phyloP scores from a whole-genome alignment of 768 basidiomycete species.

The Phylloporus scabripes region DNA sequence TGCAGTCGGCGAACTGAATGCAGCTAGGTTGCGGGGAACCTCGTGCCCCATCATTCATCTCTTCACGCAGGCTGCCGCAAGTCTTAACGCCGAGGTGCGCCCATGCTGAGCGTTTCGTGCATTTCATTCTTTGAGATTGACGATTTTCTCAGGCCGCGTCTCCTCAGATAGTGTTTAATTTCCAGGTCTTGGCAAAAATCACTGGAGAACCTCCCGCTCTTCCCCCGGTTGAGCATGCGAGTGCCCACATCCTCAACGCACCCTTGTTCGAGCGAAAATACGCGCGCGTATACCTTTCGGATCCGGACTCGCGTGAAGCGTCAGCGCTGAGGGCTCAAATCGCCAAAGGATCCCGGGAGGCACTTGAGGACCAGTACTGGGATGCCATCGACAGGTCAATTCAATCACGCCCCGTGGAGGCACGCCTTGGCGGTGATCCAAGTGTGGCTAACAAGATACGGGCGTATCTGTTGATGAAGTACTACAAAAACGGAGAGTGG shows the following conservation, averaged over 20 bases:
- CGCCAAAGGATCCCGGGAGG: conserved; percentile 69
- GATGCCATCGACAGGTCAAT: conserved; percentile 78
- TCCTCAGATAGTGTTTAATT: conserved; percentile 61
- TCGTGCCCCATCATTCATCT: conserved; percentile 75
- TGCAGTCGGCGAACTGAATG: conserved; percentile 72
- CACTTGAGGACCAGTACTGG: conserved; percentile 87
- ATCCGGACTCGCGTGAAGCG: conserved; percentile 61
- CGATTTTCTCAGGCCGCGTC: conserved; percentile 37
- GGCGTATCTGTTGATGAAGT: conserved; percentile 77
- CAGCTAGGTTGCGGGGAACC: conserved; percentile 60
- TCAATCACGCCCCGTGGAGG: conserved; percentile 76
- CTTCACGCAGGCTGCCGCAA: conserved; percentile 59
- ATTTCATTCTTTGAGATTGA: conserved; percentile 3
- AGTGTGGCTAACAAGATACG: conserved; percentile 85
- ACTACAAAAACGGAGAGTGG: conserved; percentile 79
- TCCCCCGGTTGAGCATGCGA: conserved; percentile 71
- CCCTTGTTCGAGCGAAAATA: conserved; percentile 78
- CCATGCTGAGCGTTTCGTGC: neutral
- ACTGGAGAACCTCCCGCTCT: conserved; percentile 70
- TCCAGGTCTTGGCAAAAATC: conserved; percentile 71
- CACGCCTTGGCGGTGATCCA: conserved; percentile 86
- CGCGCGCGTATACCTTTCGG: conserved; percentile 68
- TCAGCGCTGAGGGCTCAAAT: conserved; percentile 64
- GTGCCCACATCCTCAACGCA: conserved; percentile 77
- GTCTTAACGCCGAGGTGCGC: conserved; percentile 52